Evolutionary conservation across 371 early-diverging fungal genomes (phyloP).

Genomic region (Circinella minor): DNA sequence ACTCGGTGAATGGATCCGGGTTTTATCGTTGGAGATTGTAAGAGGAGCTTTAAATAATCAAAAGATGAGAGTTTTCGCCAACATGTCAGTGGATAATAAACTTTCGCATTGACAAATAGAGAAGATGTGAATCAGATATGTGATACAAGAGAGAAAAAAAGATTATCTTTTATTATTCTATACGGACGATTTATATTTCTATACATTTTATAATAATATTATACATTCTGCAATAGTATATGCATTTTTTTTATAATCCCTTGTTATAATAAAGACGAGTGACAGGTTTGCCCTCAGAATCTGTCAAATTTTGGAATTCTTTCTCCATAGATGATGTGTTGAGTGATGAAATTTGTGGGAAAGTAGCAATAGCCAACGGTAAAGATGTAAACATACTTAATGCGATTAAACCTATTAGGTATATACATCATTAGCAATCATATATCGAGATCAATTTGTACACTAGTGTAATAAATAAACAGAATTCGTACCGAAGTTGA

Average conservation of each 20-base stretch:
- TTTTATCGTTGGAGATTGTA: too few species aligned
- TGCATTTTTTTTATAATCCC: constrained; percentile 53
- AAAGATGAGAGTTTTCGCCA: too few species aligned
- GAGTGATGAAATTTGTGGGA: constrained; percentile 71
- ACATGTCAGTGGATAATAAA: too few species aligned
- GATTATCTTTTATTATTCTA: background rate
- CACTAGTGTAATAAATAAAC: too few species aligned
- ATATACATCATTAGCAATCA: background rate
- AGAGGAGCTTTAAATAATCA: too few species aligned
- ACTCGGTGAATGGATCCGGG: background rate
- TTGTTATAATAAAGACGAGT: constrained; percentile 72
- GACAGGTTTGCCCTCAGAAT: constrained; percentile 58
- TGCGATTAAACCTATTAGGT: constrained; percentile 56
- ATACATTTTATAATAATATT: too few species aligned
- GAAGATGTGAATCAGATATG: too few species aligned
- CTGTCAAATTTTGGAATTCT: constrained; percentile 56
- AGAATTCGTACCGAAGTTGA: constrained; percentile 62
- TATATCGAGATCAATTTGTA: too few species aligned
- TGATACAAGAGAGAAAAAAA: background rate
- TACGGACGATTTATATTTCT: background rate
- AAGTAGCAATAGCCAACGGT: constrained; percentile 81
- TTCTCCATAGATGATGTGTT: constrained; percentile 49
- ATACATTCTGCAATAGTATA: too few species aligned
- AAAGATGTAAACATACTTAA: constrained; percentile 74
- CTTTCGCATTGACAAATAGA: too few species aligned